Evolutionary conservation across 768 basidiomycete genomes (phyloP).

Genomic region (Lentinula sp.): DNA sequence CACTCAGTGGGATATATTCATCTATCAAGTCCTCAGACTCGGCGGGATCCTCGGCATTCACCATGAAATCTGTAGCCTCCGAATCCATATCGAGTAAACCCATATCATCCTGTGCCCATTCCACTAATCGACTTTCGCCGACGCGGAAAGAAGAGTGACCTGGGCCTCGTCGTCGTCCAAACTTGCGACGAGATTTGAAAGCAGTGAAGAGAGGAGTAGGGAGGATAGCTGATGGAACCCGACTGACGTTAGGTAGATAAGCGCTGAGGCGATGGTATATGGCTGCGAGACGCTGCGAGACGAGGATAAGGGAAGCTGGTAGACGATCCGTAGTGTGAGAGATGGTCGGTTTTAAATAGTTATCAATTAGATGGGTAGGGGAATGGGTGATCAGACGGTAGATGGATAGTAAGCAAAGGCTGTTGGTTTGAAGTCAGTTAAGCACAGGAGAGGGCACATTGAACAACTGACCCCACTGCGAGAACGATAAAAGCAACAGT

Average conservation of each 20-base stretch:
- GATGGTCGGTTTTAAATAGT: neutral
- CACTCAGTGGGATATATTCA: slow-evolving; percentile 41
- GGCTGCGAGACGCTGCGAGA: neutral
- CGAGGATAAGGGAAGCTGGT: neutral
- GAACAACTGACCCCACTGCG: neutral
- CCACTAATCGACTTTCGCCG: slow-evolving; percentile 33
- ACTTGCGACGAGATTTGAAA: neutral
- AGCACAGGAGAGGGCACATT: neutral
- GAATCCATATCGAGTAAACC: slow-evolving; percentile 25
- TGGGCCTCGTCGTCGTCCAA: neutral
- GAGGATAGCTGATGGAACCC: neutral
- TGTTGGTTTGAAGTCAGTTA: neutral
- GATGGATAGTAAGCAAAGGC: neutral
- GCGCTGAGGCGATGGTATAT: neutral
- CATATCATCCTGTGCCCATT: slow-evolving; percentile 41
- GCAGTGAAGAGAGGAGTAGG: neutral
- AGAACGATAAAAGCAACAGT: neutral
- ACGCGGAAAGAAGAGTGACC: slow-evolving; percentile 21
- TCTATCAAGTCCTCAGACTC: slow-evolving; percentile 24
- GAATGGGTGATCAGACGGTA: neutral
- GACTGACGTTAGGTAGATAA: neutral
- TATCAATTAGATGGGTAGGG: neutral
- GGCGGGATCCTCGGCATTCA: slow-evolving; percentile 29
- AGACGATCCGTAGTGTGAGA: neutral
- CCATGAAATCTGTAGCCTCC: slow-evolving; percentile 34